Evolutionary conservation across 441 rosid genomes (phyloP).

Genomic region (Jatropha multifida): DNA sequence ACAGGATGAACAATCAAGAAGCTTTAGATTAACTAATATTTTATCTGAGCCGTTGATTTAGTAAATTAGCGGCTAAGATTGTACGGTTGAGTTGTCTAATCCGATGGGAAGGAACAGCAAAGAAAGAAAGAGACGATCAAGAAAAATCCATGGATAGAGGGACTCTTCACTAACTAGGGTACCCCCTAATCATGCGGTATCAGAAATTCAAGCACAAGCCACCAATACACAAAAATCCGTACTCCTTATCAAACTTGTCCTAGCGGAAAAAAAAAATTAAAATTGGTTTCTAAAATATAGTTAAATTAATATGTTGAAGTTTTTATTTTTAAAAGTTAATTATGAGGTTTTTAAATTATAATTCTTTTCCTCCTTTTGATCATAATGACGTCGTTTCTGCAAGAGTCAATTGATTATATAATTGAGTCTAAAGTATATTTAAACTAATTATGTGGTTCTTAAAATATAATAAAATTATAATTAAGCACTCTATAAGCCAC

Average conservation of each 20-base stretch:
- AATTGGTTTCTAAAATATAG: too few species aligned
- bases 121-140: slow-evolving; percentile 13
- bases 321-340: too few species aligned
- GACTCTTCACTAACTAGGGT: slow-evolving; percentile 23
- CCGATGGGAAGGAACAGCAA: slow-evolving; percentile 12
- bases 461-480: too few species aligned
- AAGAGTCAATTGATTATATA: too few species aligned
- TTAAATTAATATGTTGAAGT: too few species aligned
- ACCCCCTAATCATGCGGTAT: slow-evolving; percentile 1
- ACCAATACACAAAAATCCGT: not conserved
- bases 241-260: not conserved
- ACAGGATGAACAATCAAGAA: not conserved
- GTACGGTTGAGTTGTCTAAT: slow-evolving; percentile 22
- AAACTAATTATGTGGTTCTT: too few species aligned
- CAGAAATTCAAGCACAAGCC: not conserved
- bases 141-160: slow-evolving; percentile 27
- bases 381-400: too few species aligned
- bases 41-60: not conserved
- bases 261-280: too few species aligned
- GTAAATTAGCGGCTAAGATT: not conserved
- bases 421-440: too few species aligned
- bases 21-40: not conserved
- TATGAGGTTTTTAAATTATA: too few species aligned
- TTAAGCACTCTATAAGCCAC: too few species aligned
- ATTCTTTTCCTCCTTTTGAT: too few species aligned